Conservation (phyloP, 768 basidiomycete genomes). For the Tylopilus vinaceipallidus region DNA sequence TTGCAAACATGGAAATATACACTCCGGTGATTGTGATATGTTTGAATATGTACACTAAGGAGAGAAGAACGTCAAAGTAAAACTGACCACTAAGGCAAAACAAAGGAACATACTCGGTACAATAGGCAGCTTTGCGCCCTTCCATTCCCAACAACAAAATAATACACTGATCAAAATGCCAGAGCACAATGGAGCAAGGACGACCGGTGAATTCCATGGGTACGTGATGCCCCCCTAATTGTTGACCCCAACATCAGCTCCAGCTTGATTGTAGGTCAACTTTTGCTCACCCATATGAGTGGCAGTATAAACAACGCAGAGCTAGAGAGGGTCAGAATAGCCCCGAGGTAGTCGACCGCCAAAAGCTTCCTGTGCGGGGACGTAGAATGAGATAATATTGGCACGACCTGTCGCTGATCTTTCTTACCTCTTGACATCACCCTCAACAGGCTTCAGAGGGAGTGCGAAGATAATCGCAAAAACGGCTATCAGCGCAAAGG, state of each 20-base stretch:
- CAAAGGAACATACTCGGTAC: conserved; percentile 54
- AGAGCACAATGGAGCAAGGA: conserved; percentile 39
- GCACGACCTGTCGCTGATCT: not conserved
- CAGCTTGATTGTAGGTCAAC: not conserved
- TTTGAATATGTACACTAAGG: conserved; percentile 73
- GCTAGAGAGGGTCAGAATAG: conserved; percentile 53
- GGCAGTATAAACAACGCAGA: conserved; percentile 66
- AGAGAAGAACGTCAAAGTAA: not conserved
- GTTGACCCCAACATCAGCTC: not conserved
- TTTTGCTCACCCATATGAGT: conserved; percentile 60
- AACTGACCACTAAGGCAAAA: not conserved
- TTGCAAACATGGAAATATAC: conserved; percentile 68
- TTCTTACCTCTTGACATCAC: conserved; percentile 49
- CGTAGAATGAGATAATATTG: too few species aligned
- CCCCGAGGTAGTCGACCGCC: conserved; percentile 63
- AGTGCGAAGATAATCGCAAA: conserved; percentile 58
- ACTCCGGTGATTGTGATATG: conserved; percentile 64
- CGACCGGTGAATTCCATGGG: conserved; percentile 66
- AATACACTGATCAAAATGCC: not conserved
- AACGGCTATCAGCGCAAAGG: conserved; percentile 52
- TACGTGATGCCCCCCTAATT: conserved; percentile 62
- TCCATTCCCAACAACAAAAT: not conserved
- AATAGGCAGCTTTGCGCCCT: conserved; percentile 54
- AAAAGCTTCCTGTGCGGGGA: conserved; percentile 47
- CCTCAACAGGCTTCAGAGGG: conserved; percentile 65